A percentile compares a stretch with the other conserved stretches of the same genome.
phyloP scores from a whole-genome alignment of 78 protist genomes.

The Emiliania huxleyi region DNA sequence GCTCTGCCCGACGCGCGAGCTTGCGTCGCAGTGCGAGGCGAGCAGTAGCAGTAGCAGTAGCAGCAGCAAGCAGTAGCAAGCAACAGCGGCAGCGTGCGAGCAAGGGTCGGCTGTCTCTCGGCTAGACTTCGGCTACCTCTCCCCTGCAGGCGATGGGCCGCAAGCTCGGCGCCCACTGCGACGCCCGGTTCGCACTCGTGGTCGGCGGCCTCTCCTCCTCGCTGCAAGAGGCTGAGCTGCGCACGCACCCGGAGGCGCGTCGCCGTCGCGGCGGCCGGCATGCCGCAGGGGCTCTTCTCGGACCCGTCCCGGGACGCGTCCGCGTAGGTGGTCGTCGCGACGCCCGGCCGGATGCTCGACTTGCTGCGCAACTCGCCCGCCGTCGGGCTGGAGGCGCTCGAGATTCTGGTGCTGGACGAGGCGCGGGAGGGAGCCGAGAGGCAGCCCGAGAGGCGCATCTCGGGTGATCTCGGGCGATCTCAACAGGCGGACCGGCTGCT shows the following conservation, averaged over 20 bases:
- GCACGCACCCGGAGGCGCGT: constrained; percentile 72
- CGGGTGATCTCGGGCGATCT: too few relatives aligned
- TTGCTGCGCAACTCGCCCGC: background rate
- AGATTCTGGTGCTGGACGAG: constrained; percentile 52
- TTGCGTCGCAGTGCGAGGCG: background rate
- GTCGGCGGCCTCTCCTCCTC: constrained; percentile 17
- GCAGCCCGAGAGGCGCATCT: too few relatives aligned
- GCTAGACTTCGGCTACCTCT: too few relatives aligned
- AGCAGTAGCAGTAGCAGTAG: too few relatives aligned
- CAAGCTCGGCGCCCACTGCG: constrained; percentile 41
- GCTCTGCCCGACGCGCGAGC: constrained; percentile 80
- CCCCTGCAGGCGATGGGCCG: constrained; percentile 38
- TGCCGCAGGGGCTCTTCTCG: constrained; percentile 67
- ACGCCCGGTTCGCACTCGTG: constrained; percentile 57
- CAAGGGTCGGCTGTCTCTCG: too few relatives aligned
- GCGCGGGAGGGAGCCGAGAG: too few relatives aligned
- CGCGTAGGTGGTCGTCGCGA: constrained; percentile 95
- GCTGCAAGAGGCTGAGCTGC: constrained; percentile 58
- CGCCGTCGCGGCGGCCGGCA: constrained; percentile 61
- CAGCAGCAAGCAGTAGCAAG: too few relatives aligned
- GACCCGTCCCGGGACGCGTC: too few relatives aligned
- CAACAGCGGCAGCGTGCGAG: too few relatives aligned
- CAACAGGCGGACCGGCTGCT: constrained; percentile 45
- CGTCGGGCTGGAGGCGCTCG: constrained; percentile 70
- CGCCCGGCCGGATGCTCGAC: constrained; percentile 89